Evolutionary conservation across 805 yeast species (phyloP), one percentile per base, ranked within the genome.

Genomic region (Blastobotrys americana): DNA sequence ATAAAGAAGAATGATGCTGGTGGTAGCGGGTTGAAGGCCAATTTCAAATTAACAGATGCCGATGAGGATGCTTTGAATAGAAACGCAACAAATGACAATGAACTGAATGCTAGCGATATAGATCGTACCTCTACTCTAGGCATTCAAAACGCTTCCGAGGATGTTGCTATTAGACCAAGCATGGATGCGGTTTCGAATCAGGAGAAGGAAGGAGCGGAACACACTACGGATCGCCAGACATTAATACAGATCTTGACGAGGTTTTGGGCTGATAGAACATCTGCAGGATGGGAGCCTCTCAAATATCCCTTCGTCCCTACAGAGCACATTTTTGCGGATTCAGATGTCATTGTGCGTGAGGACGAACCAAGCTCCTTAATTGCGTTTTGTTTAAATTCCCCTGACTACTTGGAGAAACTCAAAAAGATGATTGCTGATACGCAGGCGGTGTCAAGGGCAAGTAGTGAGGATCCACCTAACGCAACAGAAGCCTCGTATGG

Each of bases 251-350:
- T 95, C 0, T 68, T 94, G 45, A 77, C 95, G 0, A 86, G 81
- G 55, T 93, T 93, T 63, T 93, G 97, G 97, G 97, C 97, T 1
- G 97, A 93, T 64, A 70, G 98, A 56, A 85, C 97, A 1, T 93
- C 97, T 0, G 82, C 94, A 1, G 72, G 93, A 17, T 94, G 97
- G 97, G 88, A 85, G 52, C 95, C 96, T 0, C 68, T 93, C 27
- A 82, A 77, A 16, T 89, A 88, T 63, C 96, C 97, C 1, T 69
- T 89, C 44, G 73, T 65, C 2, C 74, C 88, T 0, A 74, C 82
- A 0, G 97, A 93, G 58, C 97, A 93, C 60, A 77, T 90, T 1
- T 93, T 93, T 68, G 87, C 86, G 16, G 97, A 94, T 58, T 85
- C 95, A 5, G 87, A 85, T 61, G 95, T 93, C 17, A 81, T 93